These are phyloP conservation scores for Trichophyton verrucosum DNA, from an alignment of 2,329 filamentous ascomycete genomes.

Conservation along the genomic window DNA sequence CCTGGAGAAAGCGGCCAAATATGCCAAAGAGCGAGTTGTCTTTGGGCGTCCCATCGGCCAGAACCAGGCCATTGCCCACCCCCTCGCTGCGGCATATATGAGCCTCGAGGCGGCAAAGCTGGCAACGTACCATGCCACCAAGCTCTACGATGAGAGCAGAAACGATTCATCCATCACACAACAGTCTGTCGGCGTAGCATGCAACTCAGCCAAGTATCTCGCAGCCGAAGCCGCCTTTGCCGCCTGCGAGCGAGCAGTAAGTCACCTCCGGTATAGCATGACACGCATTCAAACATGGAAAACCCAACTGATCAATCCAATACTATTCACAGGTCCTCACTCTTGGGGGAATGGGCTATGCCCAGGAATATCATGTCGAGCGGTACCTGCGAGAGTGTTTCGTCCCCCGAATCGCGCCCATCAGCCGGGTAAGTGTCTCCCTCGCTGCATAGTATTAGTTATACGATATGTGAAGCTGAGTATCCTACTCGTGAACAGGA, in stretches of 20 bases:
- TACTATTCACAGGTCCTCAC: constrained; percentile 24
- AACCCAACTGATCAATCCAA: not conserved
- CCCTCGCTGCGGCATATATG: constrained; percentile 49
- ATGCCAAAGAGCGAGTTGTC: constrained; percentile 53
- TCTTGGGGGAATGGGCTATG: constrained; percentile 53
- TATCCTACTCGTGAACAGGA: constrained; percentile 23
- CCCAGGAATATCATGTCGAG: constrained; percentile 51
- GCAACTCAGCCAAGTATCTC: constrained; percentile 46
- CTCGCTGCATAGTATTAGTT: not conserved
- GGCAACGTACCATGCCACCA: constrained; percentile 49
- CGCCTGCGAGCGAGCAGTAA: constrained; percentile 46
- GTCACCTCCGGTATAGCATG: constrained; percentile 32
- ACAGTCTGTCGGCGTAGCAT: constrained; percentile 48
- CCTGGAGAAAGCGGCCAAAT: constrained; percentile 48
- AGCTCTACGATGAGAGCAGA: constrained; percentile 44
- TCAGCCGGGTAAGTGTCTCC: constrained; percentile 28
- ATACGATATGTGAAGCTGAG: not conserved
- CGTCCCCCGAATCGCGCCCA: constrained; percentile 48
- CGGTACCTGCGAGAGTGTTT: constrained; percentile 48
- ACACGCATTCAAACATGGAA: not conserved
- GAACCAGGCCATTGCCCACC: constrained; percentile 49
- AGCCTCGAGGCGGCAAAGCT: constrained; percentile 49
- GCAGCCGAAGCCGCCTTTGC: constrained; percentile 50
- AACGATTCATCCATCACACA: constrained; percentile 41
- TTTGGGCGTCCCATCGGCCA: constrained; percentile 47